Base-by-base conservation (phyloP, 2,329 filamentous ascomycete species). In the Fusarium continuum region DNA sequence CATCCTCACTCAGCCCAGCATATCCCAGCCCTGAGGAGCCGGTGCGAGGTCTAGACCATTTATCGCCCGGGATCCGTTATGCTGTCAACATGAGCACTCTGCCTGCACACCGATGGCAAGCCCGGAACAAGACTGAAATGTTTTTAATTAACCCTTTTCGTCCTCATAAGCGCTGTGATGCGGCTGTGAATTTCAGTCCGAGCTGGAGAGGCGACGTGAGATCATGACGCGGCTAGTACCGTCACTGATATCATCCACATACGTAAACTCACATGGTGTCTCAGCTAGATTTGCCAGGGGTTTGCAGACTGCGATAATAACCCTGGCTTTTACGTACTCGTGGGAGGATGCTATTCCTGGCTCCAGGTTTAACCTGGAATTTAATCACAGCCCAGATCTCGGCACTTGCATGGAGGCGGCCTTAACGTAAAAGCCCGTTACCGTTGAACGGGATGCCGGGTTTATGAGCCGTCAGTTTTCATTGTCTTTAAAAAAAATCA, bases 1-100 rank as follows among this genome's bases (percentile, higher is more conserved):
- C 48, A 41, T 55, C 26, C n/a, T n/a, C n/a, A n/a, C 22, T 40
- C 43, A 49, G 23, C 48, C 46, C 36, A 58, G 43, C 56, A 41
- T 23, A 65, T 45, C 44, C 44, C 29, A 25, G 61, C 28, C 36
- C 4, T 38, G 26, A 50, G 29, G 19, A 49, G 39, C 60, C 43
- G 43, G 35, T 51, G 35, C 31, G 14, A 59, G 45, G 56, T 58
- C 62, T 65, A 58, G 62, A 65, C 56, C 56, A 48, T 23, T 25
- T 4, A 41, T 46, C 2, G 34, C 35, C 54, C 38, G 16, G 55
- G 17, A 53, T 49, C 22, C 39, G 23, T 44, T 22, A 45, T 55
- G 39, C 61, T 49, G 29, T 20, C 36, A 54, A 28, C 38, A 17
- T 32, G 35, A 44, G 23, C 23, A 25, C 46, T 54, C 36, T 43